Percentiles rank a stretch among this genome's conserved stretches.
Evolutionary conservation across 225 moss, liverwort and hornwort species (phyloP).

Genomic region (Pleurozium schreberi): DNA sequence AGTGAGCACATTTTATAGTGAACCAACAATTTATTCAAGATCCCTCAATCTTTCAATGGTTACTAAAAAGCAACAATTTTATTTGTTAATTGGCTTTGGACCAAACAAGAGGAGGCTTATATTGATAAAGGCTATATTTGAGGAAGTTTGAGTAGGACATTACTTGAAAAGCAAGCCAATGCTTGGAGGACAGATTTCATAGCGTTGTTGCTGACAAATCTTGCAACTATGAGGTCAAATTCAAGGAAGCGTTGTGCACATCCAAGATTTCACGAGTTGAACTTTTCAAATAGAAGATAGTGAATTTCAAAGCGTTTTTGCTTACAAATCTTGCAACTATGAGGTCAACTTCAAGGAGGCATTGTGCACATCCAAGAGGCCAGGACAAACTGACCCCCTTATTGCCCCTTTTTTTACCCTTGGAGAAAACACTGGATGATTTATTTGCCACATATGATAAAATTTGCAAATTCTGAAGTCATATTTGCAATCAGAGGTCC

Average conservation of each 20-base stretch:
- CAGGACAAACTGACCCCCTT: too few relatives aligned
- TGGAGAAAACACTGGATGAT: too few relatives aligned
- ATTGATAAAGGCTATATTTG: background rate
- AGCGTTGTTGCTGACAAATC: background rate
- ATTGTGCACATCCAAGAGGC: background rate
- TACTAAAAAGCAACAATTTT: background rate
- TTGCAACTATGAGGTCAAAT: background rate
- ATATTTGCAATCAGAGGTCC: too few relatives aligned
- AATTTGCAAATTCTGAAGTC: too few relatives aligned
- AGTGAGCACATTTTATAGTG: background rate
- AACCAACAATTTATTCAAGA: background rate
- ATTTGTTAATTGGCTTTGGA: background rate
- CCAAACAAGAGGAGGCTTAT: too few relatives aligned
- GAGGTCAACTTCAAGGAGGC: background rate
- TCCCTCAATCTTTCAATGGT: background rate
- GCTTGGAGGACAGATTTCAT: background rate
- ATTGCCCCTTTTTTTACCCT: too few relatives aligned
- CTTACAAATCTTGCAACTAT: background rate
- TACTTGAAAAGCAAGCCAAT: background rate
- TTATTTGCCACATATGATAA: too few relatives aligned
- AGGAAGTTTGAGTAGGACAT: background rate
- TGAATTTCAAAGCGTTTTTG: background rate
- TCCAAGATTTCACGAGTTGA: too few relatives aligned
- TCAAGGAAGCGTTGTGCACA: background rate
- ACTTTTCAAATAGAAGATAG: too few relatives aligned